Conservation (phyloP, 257 asterid species). For the Solanum chiquidenum region DNA sequence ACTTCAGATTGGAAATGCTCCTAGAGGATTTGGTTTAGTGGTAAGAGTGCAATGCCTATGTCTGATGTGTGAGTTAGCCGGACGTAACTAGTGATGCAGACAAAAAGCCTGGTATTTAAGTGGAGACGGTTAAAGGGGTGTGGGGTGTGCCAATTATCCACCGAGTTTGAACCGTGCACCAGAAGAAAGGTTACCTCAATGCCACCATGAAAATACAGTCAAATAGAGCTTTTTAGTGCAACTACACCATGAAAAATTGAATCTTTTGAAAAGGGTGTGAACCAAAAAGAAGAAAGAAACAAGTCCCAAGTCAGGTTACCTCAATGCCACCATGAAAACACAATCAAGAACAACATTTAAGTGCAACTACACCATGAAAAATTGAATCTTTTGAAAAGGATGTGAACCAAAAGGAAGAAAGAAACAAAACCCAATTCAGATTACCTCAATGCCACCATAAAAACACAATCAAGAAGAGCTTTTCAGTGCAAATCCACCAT, state of each 20-base stretch:
- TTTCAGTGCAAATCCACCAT: conserved; percentile 4
- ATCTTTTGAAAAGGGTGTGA: conserved; percentile 10
- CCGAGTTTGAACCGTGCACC: background rate
- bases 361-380: background rate
- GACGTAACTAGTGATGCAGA: background rate
- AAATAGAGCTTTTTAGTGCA: conserved; percentile 6
- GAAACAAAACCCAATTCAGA: background rate
- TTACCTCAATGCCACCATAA: conserved; percentile 7
- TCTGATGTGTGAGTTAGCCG: background rate
- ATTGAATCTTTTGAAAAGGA: conserved; percentile 8
- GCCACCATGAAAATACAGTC: conserved; percentile 13
- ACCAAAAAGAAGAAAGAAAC: background rate
- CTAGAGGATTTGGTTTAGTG: background rate
- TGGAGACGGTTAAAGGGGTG: background rate
- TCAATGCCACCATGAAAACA: conserved; percentile 13
- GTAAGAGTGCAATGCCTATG: background rate
- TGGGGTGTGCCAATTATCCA: background rate
- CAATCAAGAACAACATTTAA: conserved; percentile 2
- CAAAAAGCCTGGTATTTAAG: background rate
- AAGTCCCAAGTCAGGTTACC: background rate
- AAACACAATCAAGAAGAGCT: conserved; percentile 1
- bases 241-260: background rate
- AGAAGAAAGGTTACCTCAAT: background rate
- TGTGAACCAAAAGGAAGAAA: background rate
- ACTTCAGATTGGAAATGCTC: background rate